Conservation (phyloP, 805 yeast genomes). For the Myxozyma neotropica region DNA sequence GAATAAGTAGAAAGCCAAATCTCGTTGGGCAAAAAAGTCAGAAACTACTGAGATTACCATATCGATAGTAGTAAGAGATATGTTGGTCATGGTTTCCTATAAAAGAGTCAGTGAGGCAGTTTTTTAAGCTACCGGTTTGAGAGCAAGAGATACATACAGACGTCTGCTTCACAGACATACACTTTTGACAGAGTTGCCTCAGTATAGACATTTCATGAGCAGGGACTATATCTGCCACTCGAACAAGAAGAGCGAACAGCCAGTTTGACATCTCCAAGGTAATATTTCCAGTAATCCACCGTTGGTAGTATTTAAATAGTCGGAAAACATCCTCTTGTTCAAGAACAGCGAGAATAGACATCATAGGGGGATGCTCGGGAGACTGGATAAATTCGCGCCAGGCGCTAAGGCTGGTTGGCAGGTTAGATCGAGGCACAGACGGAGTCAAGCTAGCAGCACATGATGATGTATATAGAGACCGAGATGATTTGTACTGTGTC, state of each 20-base stretch:
- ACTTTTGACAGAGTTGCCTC: conserved; percentile 48
- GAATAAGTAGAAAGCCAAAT: conserved; percentile 27
- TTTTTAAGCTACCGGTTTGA: too few relatives aligned
- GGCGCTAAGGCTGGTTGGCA: conserved; percentile 45
- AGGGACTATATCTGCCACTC: conserved; percentile 46
- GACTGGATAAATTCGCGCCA: conserved; percentile 50
- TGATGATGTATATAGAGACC: conserved; percentile 10
- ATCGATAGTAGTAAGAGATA: conserved; percentile 33
- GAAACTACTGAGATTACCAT: conserved; percentile 35
- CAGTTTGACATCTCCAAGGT: conserved; percentile 43
- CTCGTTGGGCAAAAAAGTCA: conserved; percentile 34
- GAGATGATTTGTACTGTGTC: conserved; percentile 14
- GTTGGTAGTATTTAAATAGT: conserved; percentile 47
- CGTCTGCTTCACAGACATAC: conserved; percentile 30
- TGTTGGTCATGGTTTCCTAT: conserved; percentile 25
- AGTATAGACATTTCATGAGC: conserved; percentile 48
- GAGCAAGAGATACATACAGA: conserved; percentile 12
- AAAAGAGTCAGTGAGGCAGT: not conserved
- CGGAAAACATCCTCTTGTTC: conserved; percentile 45
- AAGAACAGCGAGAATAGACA: conserved; percentile 42
- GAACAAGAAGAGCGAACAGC: conserved; percentile 47
- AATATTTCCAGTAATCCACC: conserved; percentile 48
- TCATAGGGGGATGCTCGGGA: conserved; percentile 42
- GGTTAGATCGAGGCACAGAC: conserved; percentile 34
- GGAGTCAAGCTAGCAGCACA: not conserved